Base-by-base conservation (phyloP, 768 basidiomycete genomes). In the Trametes maxima region DNA sequence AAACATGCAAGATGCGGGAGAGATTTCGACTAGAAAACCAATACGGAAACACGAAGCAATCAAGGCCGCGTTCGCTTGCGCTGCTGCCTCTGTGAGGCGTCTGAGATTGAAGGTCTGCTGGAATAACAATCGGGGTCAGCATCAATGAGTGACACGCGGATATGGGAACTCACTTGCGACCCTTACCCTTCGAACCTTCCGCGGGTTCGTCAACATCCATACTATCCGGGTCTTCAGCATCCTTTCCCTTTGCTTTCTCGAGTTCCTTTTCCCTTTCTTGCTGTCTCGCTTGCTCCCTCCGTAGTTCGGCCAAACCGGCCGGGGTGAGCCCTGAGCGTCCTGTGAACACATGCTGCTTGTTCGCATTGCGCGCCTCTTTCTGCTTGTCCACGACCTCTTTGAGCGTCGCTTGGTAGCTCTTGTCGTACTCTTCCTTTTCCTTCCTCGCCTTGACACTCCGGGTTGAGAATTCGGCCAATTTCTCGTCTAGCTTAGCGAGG, bases 121-220 rank as follows among this genome's bases (percentile, higher is more conserved):
- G 6, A 6, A 19, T 8, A 25, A 6, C 2, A n/a, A 17, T 33
- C 0, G 8, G 8, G 16, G 17, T 67, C 53, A 33, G 49, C 21
- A 37, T 52, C 53, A 17, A 46, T 44, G 36, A 40, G 35, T 65
- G 55, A 10, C 43, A 49, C 19, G 51, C 25, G 24, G 40, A 44
- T 11, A 35, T 47, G 21, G 33, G 39, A 45, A 80, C 85, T 35
- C 65, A 88, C 87, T 84, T 87, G 65, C 86, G 76, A 67, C 82
- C 86, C 73, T 87, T 88, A 7, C 80, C 78, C 67, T 68, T 82
- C 3, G 67, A 60, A 33, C 75, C 75, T n/a, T 77, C 76, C 47
- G 75, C 66, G 0, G 80, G 77, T 54, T 89, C 88, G 61, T 89
- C 88, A 1, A 89, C 78, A 66, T 89, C 88, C 88, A 90, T 90